Evolutionary conservation across 257 asterid species (phyloP), one percentile per base, ranked within the genome.

Genomic region (Nicotiana knightiana): DNA sequence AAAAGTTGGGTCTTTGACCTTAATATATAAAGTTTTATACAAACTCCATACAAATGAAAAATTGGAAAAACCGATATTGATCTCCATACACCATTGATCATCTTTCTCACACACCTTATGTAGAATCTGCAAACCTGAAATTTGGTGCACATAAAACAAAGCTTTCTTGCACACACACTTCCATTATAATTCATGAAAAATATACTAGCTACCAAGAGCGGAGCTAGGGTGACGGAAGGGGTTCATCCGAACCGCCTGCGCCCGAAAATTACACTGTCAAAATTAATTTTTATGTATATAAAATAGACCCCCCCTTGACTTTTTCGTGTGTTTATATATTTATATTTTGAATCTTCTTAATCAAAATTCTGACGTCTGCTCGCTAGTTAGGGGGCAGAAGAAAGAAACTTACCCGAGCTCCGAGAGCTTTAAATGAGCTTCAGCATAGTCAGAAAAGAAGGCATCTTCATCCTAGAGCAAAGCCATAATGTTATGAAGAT

Each of bases 371-470:
- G 35, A 32, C 5, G 3, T 32, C 5, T 32, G 4, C 4, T 32
- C 2, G 33, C 4, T 32, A 32, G 35, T 32, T 32, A 3, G 35
- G 35, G 35, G 35, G 5, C 35, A 32, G 35, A 32, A 32, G 35
- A 32, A 32, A 6, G 24, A 24, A 2, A 88, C 87, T 85, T 82
- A 94, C 98, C 97, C 97, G 3, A 94, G 93, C 87, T 94, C 98
- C 0, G 98, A 91, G 82, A 94, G 97, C 85, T 91, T 94, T 55
- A 90, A 64, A 88, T 91, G 98, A 81, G 98, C 91, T 84, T 90
- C 92, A 54, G 97, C 94, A 82, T 93, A 94, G 85, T 91, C 97
- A 58, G 86, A 86, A 66, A 93, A 94, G 94, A 94, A 94, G 21
- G 94, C 90, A 67, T 94, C 98, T 89, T 94, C 97, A 33, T 93